Conservation (phyloP, 176 grass and related monocot genomes). For the Otatea glauca region DNA sequence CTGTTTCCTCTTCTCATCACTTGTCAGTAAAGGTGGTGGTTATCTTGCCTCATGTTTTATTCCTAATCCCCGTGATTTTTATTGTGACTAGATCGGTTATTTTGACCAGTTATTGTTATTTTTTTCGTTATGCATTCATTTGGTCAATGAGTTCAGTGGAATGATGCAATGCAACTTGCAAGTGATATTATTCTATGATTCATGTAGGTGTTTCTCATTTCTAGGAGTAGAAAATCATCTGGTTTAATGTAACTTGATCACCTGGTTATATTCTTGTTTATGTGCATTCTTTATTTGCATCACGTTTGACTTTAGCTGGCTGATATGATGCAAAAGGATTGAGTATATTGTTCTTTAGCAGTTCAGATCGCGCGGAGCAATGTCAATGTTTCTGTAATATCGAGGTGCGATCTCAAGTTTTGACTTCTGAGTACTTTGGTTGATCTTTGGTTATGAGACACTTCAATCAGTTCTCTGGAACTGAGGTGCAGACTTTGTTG, state of each 20-base stretch:
- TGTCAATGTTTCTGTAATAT: constrained; percentile 26
- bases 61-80: constrained; percentile 1
- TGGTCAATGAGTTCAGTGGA: constrained; percentile 17
- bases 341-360: not conserved
- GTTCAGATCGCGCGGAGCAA: not conserved
- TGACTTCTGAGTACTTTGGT: constrained; percentile 19
- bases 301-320: constrained; percentile 18
- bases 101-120: not conserved
- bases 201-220: not conserved
- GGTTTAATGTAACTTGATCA: not conserved
- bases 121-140: not conserved
- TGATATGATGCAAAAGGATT: constrained; percentile 5
- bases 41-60: constrained; percentile 12
- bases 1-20: constrained; percentile 64
- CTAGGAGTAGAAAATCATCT: not conserved
- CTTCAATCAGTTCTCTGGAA: constrained; percentile 13
- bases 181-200: not conserved
- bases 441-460: not conserved
- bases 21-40: constrained; percentile 73
- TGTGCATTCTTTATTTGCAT: constrained; percentile 13
- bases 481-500: constrained; percentile 6
- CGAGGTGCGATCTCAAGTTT: constrained; percentile 3
- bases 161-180: constrained; percentile 28
- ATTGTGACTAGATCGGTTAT: constrained; percentile 26
- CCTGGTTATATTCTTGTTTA: not conserved